Base-by-base conservation (phyloP, 805 yeast genomes). In the Debaryomyces prosopidis region DNA sequence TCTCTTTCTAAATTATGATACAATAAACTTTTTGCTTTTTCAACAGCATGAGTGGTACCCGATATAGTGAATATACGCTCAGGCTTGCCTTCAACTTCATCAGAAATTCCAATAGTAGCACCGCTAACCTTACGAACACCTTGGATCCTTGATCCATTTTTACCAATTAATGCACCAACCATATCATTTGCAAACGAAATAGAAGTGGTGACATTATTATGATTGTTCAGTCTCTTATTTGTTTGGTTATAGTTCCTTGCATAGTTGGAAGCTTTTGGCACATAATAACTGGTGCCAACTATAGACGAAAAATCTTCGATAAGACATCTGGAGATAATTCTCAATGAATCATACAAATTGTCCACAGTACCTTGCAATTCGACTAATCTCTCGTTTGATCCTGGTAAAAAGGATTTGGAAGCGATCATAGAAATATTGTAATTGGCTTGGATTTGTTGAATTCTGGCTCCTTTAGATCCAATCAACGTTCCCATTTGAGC, bases 151-250 rank as follows among this genome's bases (percentile, higher is more conserved):
- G 87, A 71, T 33, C 96, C 96, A 52, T 84, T 82, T 54, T 85
- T 85, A 48, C 97, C 97, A 55, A 90, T 88, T 44, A 90, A 74
- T 41, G 96, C 92, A 36, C 97, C 97, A 37, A 90, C 96, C 69
- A 83, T 82, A 48, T 83, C 88, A 53, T 85, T 84, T 32, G 95
- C 89, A 60, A 89, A 85, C 23, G 79, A 71, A 15, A 82, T 68
- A 2, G 75, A 65, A 36, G 77, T 76, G 5, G 79, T 54, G 16
- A 47, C 30, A 15, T 14, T 34, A 27, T 28, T 27, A 14, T 38
- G 41, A 16, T 38, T 38, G 27, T 17, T 30, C 10, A 27, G 11
- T 36, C 39, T 30, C 9, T 35, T 23, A 36, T 39, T 34, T 5
- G 17, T 35, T 10, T 27, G 39, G 39, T 37, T 17, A 43, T 40